phyloP scores from a whole-genome alignment of 2,329 filamentous ascomycete species.

The Coccinonectria pachysandricola region DNA sequence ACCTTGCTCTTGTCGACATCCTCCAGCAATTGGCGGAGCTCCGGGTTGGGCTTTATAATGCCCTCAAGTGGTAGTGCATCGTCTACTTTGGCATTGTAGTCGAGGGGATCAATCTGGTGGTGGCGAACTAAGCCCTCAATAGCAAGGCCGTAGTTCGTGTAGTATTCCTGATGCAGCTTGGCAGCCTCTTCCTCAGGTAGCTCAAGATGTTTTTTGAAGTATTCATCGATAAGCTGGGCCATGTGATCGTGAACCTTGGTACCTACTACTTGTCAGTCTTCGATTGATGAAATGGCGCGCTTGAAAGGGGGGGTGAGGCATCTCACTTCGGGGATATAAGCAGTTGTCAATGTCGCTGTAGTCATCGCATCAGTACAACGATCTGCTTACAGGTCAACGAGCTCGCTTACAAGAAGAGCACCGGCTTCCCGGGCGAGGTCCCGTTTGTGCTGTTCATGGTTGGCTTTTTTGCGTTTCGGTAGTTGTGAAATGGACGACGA shows the following conservation, averaged over 20 bases:
- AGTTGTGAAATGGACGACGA: constrained; percentile 3
- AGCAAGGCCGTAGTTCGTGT: constrained; percentile 90
- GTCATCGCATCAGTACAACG: constrained; percentile 5
- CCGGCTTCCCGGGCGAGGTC: constrained; percentile 24
- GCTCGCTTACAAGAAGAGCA: constrained; percentile 32
- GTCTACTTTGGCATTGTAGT: constrained; percentile 91
- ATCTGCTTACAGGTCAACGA: neutral
- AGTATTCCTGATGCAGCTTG: constrained; percentile 82
- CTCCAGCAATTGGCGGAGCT: constrained; percentile 64
- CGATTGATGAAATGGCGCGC: neutral
- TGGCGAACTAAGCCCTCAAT: constrained; percentile 90
- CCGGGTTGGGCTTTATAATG: constrained; percentile 68
- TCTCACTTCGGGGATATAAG: constrained; percentile 75
- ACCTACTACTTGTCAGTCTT: constrained; percentile 31
- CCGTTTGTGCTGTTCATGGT: constrained; percentile 27
- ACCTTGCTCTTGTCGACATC: constrained; percentile 79
- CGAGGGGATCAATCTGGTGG: constrained; percentile 88
- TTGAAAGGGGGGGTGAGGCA: too few species aligned
- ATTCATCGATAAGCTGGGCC: constrained; percentile 65
- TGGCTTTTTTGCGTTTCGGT: too few species aligned
- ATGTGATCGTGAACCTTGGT: constrained; percentile 81
- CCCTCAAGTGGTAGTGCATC: constrained; percentile 83
- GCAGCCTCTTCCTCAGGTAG: constrained; percentile 70
- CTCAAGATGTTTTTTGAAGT: constrained; percentile 59
- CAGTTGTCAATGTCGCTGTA: constrained; percentile 97